Conservation (phyloP, 83 land plant genomes). For the Picea engelmannii region DNA sequence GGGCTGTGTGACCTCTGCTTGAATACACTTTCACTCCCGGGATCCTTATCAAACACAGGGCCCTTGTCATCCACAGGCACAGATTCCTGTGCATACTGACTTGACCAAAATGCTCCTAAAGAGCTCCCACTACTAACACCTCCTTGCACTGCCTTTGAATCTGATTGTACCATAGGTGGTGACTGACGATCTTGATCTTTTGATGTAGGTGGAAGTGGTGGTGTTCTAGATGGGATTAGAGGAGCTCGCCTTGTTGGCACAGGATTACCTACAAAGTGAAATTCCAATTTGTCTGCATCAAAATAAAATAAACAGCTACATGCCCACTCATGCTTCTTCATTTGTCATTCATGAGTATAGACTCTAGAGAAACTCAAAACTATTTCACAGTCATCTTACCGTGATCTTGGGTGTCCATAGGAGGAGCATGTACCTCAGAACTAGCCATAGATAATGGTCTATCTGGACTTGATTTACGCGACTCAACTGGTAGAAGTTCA, state of each 20-base stretch:
- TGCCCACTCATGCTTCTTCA: neutral
- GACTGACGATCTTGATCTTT: constrained; percentile 36
- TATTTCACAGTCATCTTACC: constrained; percentile 30
- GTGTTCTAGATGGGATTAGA: constrained; percentile 62
- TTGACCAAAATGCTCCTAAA: constrained; percentile 93
- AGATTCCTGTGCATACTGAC: constrained; percentile 81
- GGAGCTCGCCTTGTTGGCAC: constrained; percentile 24
- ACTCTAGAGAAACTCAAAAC: neutral
- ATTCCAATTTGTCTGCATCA: constrained; percentile 14
- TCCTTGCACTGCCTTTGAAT: constrained; percentile 20
- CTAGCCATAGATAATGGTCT: constrained; percentile 36
- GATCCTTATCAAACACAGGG: constrained; percentile 50
- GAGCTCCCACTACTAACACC: constrained; percentile 26
- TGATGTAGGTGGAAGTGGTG: constrained; percentile 74
- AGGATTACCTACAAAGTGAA: constrained; percentile 18
- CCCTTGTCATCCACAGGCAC: constrained; percentile 30
- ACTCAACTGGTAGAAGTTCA: constrained; percentile 63
- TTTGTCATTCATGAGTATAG: neutral
- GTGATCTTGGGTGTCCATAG: constrained; percentile 30
- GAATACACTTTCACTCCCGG: constrained; percentile 20
- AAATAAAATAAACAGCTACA: neutral
- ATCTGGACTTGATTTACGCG: constrained; percentile 78
- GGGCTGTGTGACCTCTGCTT: constrained; percentile 28
- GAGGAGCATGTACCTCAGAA: constrained; percentile 24
- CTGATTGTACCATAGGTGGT: constrained; percentile 28